Evolutionary conservation across 1,284 basidiomycete genomes (phyloP), one percentile per base, ranked within the genome.

Genomic region (Ustilago esculenta): DNA sequence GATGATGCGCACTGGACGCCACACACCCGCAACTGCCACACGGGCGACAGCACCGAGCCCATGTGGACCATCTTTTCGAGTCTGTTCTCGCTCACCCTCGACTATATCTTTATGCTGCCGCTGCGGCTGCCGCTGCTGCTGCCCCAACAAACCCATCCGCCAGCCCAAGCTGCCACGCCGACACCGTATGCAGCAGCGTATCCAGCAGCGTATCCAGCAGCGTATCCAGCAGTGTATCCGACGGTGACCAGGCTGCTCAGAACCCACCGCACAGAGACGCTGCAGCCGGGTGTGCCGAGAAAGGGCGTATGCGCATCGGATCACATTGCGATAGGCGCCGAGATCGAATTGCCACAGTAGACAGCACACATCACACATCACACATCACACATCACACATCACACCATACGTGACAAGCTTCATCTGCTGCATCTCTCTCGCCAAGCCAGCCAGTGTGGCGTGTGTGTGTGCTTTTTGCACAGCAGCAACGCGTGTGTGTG

Each of bases 271-370:
- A 86, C 86, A n/a, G 84, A 86, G 47, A 86, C 88, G 45, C 85
- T 96, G 9, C 85, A 85, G 7, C 85, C 86, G 9, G 94, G 93
- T 8, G 83, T 97, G 37, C 94, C 94, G n/a, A 85, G 87, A 73
- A 87, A 87, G 68, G 88, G 87, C 15, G 85, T 94, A 23, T 90
- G 89, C 70, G 91, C 90, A 10, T 92, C 91, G 74, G 94, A 97
- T 82, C 94, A 97, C 79, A 85, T 93, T 58, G 89, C 90, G 1
- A 85, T 96, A 10, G 88, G 87, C 36, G 81, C 77, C 9, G 76
- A 81, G 45, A 58, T 76, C 33, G 55, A 64, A 27, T 27, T 69
- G 39, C 63, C 36, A 45, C 12, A 2, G 27, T 29, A 39, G 15
- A 20, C 11, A 4, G 36, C 5, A 37, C 14, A 41, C 25, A 29